These are phyloP conservation scores for Tylopilus intermedius DNA, from an alignment of 768 basidiomycete species.

Conservation along the genomic window DNA sequence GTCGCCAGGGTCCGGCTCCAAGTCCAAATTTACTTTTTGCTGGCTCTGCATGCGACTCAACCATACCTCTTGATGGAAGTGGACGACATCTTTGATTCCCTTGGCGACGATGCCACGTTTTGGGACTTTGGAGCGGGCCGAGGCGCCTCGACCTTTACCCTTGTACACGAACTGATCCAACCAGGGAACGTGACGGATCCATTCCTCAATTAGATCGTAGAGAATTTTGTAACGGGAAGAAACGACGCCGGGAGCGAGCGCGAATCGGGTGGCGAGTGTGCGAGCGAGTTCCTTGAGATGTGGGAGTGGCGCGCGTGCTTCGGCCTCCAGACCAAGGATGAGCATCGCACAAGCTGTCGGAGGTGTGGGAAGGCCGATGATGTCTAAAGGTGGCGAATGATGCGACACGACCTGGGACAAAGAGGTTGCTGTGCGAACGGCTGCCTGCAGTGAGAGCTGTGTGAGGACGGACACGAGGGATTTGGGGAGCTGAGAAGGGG, in stretches of 20 bases:
- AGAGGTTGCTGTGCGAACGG: constrained; percentile 40
- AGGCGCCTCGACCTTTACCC: constrained; percentile 26
- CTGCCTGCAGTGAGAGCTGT: constrained; percentile 36
- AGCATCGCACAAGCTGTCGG: constrained; percentile 65
- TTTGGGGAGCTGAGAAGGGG: constrained; percentile 26
- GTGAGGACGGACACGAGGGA: constrained; percentile 36
- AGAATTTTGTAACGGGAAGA: constrained; percentile 67
- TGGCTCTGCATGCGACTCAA: constrained; percentile 34
- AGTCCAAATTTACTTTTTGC: constrained; percentile 34
- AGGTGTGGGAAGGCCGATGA: constrained; percentile 38
- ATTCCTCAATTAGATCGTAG: constrained; percentile 54
- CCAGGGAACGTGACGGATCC: constrained; percentile 71
- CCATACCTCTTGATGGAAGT: constrained; percentile 63
- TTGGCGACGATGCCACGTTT: constrained; percentile 63
- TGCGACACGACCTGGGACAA: constrained; percentile 41
- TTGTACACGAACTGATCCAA: constrained; percentile 49
- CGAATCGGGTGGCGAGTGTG: constrained; percentile 48
- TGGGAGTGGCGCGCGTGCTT: constrained; percentile 47
- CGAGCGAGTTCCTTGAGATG: constrained; percentile 55
- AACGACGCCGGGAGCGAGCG: constrained; percentile 48
- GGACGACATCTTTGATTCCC: constrained; percentile 64
- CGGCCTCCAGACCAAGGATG: constrained; percentile 68
- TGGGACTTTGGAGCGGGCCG: constrained; percentile 54
- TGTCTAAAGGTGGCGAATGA: constrained; percentile 36
- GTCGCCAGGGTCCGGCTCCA: constrained; percentile 34